Evolutionary conservation across 805 yeast species (phyloP).

Genomic region (Debaryomyces castellii): DNA sequence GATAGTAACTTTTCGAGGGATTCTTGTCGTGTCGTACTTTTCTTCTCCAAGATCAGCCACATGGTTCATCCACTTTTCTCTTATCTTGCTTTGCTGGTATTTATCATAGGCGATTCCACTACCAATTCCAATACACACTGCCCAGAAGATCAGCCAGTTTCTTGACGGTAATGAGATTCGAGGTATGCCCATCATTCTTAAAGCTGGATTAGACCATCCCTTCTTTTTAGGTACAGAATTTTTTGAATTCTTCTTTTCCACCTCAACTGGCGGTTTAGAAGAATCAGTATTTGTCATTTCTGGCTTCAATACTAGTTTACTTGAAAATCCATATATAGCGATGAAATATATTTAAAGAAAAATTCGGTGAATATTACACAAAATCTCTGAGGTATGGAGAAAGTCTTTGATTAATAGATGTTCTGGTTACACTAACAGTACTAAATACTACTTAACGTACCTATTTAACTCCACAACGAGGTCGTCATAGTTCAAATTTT

Average conservation of each 20-base stretch:
- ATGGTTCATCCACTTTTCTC: slow-evolving; percentile 61
- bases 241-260: not conserved
- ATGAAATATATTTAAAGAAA: not conserved
- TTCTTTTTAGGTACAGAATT: slow-evolving; percentile 24
- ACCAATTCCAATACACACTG: slow-evolving; percentile 58
- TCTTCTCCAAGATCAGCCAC: slow-evolving; percentile 56
- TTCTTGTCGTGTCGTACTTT: slow-evolving; percentile 42
- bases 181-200: slow-evolving; percentile 82
- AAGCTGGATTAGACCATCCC: slow-evolving; percentile 72
- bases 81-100: slow-evolving; percentile 61
- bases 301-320: not conserved
- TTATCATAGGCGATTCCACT: slow-evolving; percentile 85
- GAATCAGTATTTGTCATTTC: not conserved
- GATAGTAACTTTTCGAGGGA: slow-evolving; percentile 76
- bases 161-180: slow-evolving; percentile 78
- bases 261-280: not conserved
- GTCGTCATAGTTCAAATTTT: slow-evolving; percentile 44
- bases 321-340: not conserved
- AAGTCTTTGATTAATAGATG: not conserved
- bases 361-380: slow-evolving; percentile 1
- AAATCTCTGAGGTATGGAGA: not conserved
- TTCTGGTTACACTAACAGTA: not conserved
- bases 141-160: slow-evolving; percentile 91
- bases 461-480: slow-evolving; percentile 30
- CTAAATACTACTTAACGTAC: slow-evolving; percentile 4